Evolutionary conservation across 2,329 filamentous ascomycete genomes (phyloP).

Genomic region (Beauveria sp.): DNA sequence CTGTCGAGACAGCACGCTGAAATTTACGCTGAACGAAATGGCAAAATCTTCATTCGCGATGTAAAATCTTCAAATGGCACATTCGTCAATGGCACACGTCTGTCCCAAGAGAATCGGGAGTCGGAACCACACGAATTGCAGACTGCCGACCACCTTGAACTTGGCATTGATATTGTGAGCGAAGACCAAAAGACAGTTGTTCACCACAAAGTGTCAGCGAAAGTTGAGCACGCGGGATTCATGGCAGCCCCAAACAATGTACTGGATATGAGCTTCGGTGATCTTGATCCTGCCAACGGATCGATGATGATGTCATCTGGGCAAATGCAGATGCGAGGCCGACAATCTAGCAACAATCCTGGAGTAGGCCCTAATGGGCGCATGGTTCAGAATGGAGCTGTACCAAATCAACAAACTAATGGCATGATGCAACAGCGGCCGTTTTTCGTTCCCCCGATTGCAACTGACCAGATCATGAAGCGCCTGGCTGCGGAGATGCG

Average conservation of each 20-base stretch:
- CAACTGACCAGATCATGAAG: constrained; percentile 91
- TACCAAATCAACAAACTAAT: constrained; percentile 44
- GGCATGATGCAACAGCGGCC: constrained; percentile 66
- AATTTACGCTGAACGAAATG: constrained; percentile 77
- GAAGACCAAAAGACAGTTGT: constrained; percentile 98
- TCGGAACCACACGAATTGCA: constrained; percentile 92
- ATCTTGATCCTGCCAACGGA: constrained; percentile 74
- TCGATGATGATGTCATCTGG: constrained; percentile 64
- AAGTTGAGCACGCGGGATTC: constrained; percentile 90
- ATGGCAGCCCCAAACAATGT: constrained; percentile 67
- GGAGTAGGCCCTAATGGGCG: constrained; percentile 55
- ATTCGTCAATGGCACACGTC: constrained; percentile 85
- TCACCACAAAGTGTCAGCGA: constrained; percentile 95
- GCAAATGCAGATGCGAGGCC: constrained; percentile 62
- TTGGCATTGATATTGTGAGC: constrained; percentile 97
- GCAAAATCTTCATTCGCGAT: constrained; percentile 92
- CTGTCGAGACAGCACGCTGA: constrained; percentile 94
- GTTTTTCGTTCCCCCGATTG: constrained; percentile 81
- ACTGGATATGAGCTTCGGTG: constrained; percentile 84
- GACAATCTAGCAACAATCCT: constrained; percentile 61
- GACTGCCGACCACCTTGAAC: constrained; percentile 83
- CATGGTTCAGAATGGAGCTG: constrained; percentile 42
- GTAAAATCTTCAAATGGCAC: constrained; percentile 98
- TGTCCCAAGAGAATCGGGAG: constrained; percentile 92
- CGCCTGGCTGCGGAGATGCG: constrained; percentile 66